Base-by-base conservation (phyloP, 768 basidiomycete species). In the Boletus rubescentipes region DNA sequence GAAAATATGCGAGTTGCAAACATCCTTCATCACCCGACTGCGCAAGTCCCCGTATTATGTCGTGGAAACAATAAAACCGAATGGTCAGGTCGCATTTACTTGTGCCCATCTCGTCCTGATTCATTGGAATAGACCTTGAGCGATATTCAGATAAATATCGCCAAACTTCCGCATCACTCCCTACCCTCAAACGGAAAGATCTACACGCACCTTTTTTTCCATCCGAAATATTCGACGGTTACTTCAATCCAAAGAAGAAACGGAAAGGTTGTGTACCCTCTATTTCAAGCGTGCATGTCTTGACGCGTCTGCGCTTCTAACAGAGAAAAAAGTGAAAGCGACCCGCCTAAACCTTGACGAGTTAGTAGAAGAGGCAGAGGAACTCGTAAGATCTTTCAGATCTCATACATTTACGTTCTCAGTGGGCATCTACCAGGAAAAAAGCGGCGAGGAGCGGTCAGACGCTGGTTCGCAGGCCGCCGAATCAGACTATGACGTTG, bases 141-240 rank as follows among this genome's bases (percentile, higher is more conserved):
- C 83, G 88, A 29, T 93, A 91, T 67, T 91, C 89, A 16, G 91
- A 93, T 71, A 90, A 89, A 70, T 91, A 92, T 67, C 79, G 85
- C 8, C 82, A 85, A 3, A 84, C 83, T 9, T 67, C 75, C 7
- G 64, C 77, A 8, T 77, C 79, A 1, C 84, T 85, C 52, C 88
- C 90, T 11, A 74, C 79, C 36, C 75, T 93, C 54, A 87, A 85
- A 66, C 78, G 83, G 46, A 83, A 79, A 59, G 84, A 89, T 26
- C 72, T 93, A 4, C 81, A 91, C 55, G 78, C 80, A 50, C 80
- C 86, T 0, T 92, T 90, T 74, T 93, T 93, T 61, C 91, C 91
- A 6, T 67, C 76, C 14, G 85, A 85, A 37, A 79, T 93, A 41
- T 86, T 91, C 51, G 89, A 91, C 37, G 78, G 77, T 10, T 89